Evolutionary conservation across 805 yeast species (phyloP).

Genomic region (Ogataea degrootiae): DNA sequence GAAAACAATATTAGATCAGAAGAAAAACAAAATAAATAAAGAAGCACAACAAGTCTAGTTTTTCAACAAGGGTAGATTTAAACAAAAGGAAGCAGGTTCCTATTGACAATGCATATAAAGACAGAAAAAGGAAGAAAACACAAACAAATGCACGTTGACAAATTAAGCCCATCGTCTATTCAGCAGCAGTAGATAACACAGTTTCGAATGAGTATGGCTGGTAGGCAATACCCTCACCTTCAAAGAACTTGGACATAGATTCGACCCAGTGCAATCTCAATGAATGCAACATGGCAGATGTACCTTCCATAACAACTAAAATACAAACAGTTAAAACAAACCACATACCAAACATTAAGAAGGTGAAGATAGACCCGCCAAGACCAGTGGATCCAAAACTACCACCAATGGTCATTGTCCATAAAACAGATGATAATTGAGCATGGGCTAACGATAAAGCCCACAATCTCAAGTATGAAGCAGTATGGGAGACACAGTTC

Average conservation of each 20-base stretch:
- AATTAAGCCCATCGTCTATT: neutral
- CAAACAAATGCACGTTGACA: too few species aligned
- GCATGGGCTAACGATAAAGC: constrained; percentile 97
- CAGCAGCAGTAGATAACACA: constrained; percentile 12
- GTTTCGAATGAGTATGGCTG: constrained; percentile 74
- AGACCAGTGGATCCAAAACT: constrained; percentile 66
- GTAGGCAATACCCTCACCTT: constrained; percentile 92
- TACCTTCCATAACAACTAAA: constrained; percentile 96
- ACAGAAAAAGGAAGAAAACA: too few species aligned
- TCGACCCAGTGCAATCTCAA: constrained; percentile 99
- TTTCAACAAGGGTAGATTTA: too few species aligned
- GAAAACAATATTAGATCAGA: too few species aligned
- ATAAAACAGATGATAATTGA: constrained; percentile 87
- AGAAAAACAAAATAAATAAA: too few species aligned
- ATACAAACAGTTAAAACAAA: constrained; percentile 85
- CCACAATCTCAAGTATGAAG: constrained; percentile 94
- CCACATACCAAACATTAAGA: constrained; percentile 90
- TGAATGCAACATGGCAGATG: constrained; percentile 98
- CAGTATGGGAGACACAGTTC: constrained; percentile 97
- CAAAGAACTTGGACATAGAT: constrained; percentile 96
- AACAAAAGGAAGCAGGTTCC: too few species aligned
- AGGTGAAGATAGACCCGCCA: constrained; percentile 68
- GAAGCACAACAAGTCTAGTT: too few species aligned
- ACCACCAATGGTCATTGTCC: constrained; percentile 90
- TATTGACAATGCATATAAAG: too few species aligned